Conservation (phyloP, 768 basidiomycete genomes). For the Piloderma croceum region DNA sequence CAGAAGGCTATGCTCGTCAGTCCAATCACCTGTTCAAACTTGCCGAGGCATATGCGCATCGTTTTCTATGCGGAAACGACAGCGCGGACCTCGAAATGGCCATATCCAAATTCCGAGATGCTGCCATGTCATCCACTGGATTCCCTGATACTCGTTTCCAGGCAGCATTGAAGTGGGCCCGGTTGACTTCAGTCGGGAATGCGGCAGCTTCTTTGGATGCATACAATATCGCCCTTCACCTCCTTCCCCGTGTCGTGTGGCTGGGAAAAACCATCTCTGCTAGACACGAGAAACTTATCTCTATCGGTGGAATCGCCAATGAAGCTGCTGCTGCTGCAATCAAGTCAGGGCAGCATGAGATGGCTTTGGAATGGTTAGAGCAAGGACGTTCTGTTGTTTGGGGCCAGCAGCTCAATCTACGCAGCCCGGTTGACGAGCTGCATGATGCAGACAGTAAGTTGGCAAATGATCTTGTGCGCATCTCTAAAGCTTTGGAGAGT, state of each 20-base stretch:
- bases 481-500: conserved; percentile 22
- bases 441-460: conserved; percentile 1
- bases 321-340: conserved; percentile 11
- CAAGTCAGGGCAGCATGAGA: conserved; percentile 10
- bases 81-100: conserved; percentile 17
- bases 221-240: conserved; percentile 6
- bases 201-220: no score
- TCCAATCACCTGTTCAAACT: conserved; percentile 14
- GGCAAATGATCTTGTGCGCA: conserved; percentile 23
- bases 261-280: conserved; percentile 19
- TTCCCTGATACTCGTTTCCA: conserved; percentile 1
- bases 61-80: conserved; percentile 18
- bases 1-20: conserved; percentile 13
- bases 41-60: conserved; percentile 15
- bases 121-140: neutral
- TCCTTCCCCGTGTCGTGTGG: conserved; percentile 24
- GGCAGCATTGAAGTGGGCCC: neutral
- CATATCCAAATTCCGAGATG: neutral
- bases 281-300: no score
- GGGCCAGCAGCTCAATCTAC: conserved; percentile 14
- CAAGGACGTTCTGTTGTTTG: conserved; percentile 21
- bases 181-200: no score
- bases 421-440: conserved; percentile 16
- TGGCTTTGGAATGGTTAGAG: conserved; percentile 21
- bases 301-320: conserved; percentile 6